phyloP scores from a whole-genome alignment of 257 asterid species.

The Nicotiana undulata region DNA sequence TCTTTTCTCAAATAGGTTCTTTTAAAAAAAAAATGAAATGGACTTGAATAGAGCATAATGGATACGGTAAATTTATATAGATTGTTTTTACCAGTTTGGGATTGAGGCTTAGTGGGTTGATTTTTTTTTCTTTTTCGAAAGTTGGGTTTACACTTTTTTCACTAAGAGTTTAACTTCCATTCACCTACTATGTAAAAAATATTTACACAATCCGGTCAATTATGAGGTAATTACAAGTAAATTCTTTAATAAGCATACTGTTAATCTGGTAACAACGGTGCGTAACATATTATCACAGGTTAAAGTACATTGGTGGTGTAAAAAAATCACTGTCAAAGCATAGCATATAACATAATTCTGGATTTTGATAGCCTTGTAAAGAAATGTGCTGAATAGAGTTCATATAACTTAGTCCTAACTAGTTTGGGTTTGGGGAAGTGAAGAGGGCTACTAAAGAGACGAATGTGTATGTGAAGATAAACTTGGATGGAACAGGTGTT shows the following conservation, averaged over 20 bases:
- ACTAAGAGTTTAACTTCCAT: too few relatives aligned
- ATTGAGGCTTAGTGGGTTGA: not conserved
- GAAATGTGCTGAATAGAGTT: not conserved
- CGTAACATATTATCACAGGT: too few relatives aligned
- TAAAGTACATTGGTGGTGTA: too few relatives aligned
- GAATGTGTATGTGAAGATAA: slow-evolving; percentile 69
- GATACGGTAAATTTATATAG: not conserved
- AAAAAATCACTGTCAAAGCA: too few relatives aligned
- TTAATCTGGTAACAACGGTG: too few relatives aligned
- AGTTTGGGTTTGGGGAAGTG: slow-evolving; percentile 52
- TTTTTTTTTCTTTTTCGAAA: not conserved
- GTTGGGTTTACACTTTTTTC: not conserved
- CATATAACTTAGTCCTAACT: not conserved
- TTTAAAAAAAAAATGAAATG: not conserved
- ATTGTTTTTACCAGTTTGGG: rapidly evolving
- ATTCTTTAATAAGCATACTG: not conserved
- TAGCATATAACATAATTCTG: not conserved
- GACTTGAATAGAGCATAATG: not conserved
- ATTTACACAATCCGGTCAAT: too few relatives aligned
- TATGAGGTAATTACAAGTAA: too few relatives aligned
- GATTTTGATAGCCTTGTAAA: not conserved
- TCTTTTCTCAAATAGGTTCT: not conserved
- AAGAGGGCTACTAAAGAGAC: slow-evolving; percentile 92
- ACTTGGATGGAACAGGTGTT: slow-evolving; percentile 81
- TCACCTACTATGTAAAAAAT: too few relatives aligned